Evolutionary conservation across 352 stramenopile genomes (phyloP), one percentile per base, ranked within the genome.

Genomic region (Phytophthora palmivora): DNA sequence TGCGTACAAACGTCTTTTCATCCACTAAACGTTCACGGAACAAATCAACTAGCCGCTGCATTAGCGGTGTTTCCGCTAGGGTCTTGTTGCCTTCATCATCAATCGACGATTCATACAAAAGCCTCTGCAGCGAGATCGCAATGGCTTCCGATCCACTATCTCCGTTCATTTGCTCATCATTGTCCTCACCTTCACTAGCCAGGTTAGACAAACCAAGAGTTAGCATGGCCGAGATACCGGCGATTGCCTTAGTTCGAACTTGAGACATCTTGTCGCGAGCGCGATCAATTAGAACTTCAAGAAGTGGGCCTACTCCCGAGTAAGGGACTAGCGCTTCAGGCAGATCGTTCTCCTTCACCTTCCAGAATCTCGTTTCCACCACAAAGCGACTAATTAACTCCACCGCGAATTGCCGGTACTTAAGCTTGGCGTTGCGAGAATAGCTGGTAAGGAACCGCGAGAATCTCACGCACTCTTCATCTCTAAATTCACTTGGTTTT

Each of bases 1-100:
- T 87, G 16, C 88, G 85, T 6, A 96, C 88, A 24, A 87, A 94
- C 3, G 85, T 93, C 51, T 94, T 96, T 7, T 95, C 88, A 52
- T 96, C 88, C 3, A 76, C 50, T 12, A 96, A 56, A 6, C 84
- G 76, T 32, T 91, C 82, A 38, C 84, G 76, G 48, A 93, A 94
- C 10, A 96, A 67, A 28, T 87, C 76, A 36, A 93, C 61, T 16
- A 96, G 67, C 14, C 74, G 75, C 24, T 73, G 71, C 80, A 93
- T 84, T 34, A 94, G 39, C n/a, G 74, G 58, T 0, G 79, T 91
- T 69, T 92, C 76, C 57, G 87, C 58, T 6, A 79, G 57, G 1
- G 37, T 66, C 32, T 50, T 69, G 10, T 67, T 70, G 2, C 76
- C 74, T 21, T 76, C 55, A 9, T 62, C 28, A 52, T 70, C 70